Base-by-base conservation (phyloP, 129 eudicot species). In the Flaveria ramosissima region DNA sequence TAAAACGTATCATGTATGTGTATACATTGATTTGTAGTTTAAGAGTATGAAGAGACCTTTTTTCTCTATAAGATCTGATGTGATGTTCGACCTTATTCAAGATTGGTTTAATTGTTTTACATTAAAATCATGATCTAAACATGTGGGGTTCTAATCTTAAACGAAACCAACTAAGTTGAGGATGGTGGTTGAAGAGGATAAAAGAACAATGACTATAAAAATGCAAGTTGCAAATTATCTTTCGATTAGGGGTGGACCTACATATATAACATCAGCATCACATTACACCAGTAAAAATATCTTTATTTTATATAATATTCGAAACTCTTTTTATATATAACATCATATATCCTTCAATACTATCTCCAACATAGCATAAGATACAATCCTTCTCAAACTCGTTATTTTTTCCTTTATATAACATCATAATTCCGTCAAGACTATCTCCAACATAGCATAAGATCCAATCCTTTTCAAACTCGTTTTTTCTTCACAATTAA, bases 141-240 rank as follows among this genome's bases (percentile, higher is more conserved):
- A n/a, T 60, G 73, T 32, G 72, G 51, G 80, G 65, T 51, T 50
- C 66, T 17, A 36, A 30, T 48, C 50, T 65, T 50, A 32, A 65
- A 50, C 14, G 66, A 65, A 76, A 65, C 26, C 41, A 30, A 36
- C 80, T n/a, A 76, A 76, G 64, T 50, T 76, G 80, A 51, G 4
- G 80, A 76, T 55, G 65, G 53, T 65, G 57, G 23, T 48, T 65
- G 63, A 30, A 46, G 19, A 32, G 3, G n/a, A 65, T 20, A 42
- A 39, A 20, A 21, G 55, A 19, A 55, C 56, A 39, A 36, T 12
- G 17, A 73, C 42, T 51, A 76, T 36, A 65, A 64, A 36, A 30
- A 32, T 76, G 66, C 80, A 76, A 76, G 65, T 65, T 50, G 80
- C 65, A 64, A 64, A 59, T 39, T 10, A 2, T 3, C 69, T 11